phyloP scores from a whole-genome alignment of 2,329 filamentous ascomycete species.

The Hypoxylon sp. region DNA sequence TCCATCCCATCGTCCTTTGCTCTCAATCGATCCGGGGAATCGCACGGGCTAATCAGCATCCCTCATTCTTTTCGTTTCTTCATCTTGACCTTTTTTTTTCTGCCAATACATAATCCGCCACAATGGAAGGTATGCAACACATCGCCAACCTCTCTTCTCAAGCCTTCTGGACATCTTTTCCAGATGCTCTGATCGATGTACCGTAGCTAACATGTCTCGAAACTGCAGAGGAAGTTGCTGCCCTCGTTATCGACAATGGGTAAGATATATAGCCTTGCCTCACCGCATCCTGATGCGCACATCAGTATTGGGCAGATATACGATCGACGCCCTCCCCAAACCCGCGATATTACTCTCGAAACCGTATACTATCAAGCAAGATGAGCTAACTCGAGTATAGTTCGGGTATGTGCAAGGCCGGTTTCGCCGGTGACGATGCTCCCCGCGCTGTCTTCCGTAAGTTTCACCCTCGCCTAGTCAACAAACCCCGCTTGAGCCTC shows the following conservation, averaged over 20 bases:
- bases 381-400: conserved; percentile 58
- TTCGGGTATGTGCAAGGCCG: conserved; percentile 99
- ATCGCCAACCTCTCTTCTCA: conserved; percentile 27
- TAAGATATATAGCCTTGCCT: conserved; percentile 70
- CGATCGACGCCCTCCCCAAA: conserved; percentile 23
- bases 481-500: conserved; percentile 51
- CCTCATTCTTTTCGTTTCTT: conserved; percentile 39
- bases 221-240: conserved; percentile 95
- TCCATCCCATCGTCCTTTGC: conserved; percentile 38
- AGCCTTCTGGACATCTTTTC: conserved; percentile 16
- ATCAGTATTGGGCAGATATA: conserved; percentile 11
- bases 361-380: conserved; percentile 10
- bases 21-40: conserved; percentile 49
- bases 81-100: conserved; percentile 31
- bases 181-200: conserved; percentile 17
- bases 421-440: conserved; percentile 99
- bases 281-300: conserved; percentile 48
- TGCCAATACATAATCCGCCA: conserved; percentile 56
- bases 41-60: conserved; percentile 46
- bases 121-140: conserved; percentile 69
- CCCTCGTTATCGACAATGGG: conserved; percentile 99
- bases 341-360: conserved; percentile 19
- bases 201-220: conserved; percentile 54
- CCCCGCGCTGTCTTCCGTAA: conserved; percentile 99
- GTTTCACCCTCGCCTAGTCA: conserved; percentile 56